phyloP scores from a whole-genome alignment of 176 grass and related monocot genomes.

The Oryza meyeriana region DNA sequence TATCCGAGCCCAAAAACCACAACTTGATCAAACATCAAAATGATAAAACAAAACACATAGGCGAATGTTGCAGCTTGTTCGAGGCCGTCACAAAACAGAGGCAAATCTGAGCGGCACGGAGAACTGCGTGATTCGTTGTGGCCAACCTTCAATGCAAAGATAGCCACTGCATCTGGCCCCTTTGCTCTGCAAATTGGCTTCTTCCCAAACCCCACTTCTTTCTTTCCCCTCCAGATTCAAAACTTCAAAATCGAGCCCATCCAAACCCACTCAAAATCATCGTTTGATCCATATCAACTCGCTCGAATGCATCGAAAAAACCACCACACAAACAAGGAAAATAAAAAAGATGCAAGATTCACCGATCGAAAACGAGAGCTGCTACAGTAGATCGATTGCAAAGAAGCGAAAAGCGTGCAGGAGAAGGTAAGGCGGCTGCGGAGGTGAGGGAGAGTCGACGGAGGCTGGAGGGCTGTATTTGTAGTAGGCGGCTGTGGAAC shows the following conservation, averaged over 20 bases:
- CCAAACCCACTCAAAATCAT: background rate
- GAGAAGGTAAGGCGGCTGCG: too few relatives aligned
- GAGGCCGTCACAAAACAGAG: slow-evolving; percentile 59
- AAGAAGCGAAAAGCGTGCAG: too few relatives aligned
- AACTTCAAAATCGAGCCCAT: too few relatives aligned
- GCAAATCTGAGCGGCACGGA: slow-evolving; percentile 49
- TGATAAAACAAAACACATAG: too few relatives aligned
- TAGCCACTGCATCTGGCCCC: slow-evolving; percentile 34
- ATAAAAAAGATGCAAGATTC: background rate
- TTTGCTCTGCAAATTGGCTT: slow-evolving; percentile 69
- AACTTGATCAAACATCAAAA: background rate
- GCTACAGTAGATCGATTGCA: too few relatives aligned
- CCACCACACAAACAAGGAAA: background rate
- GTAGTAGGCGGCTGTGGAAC: too few relatives aligned
- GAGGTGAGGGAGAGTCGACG: too few relatives aligned
- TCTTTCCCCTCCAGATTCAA: too few relatives aligned
- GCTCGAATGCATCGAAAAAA: background rate
- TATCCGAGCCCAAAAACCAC: too few relatives aligned
- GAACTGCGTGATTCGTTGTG: slow-evolving; percentile 46
- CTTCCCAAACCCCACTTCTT: background rate
- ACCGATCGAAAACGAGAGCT: background rate
- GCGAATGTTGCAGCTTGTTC: slow-evolving; percentile 56
- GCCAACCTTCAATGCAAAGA: slow-evolving; percentile 82
- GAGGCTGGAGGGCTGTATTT: too few relatives aligned
- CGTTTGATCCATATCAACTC: too few relatives aligned